Evolutionary conservation across 2,329 filamentous ascomycete genomes (phyloP).

Genomic region (Aspergillus texensis): DNA sequence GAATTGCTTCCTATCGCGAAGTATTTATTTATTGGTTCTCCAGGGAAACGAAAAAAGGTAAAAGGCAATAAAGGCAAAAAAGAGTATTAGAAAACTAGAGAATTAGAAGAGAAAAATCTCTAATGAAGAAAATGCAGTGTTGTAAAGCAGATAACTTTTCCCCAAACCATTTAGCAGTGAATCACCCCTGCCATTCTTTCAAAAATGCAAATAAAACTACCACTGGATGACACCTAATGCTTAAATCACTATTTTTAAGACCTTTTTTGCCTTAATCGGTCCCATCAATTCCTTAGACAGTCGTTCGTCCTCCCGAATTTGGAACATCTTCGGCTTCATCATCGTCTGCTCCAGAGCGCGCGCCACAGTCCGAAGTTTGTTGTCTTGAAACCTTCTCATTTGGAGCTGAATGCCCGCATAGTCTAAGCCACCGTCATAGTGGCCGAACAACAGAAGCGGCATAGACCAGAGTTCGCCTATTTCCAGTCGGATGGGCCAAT

Average conservation of each 20-base stretch:
- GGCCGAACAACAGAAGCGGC: slow-evolving; percentile 21
- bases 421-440: slow-evolving; percentile 13
- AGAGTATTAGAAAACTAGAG: neutral
- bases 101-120: neutral
- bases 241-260: slow-evolving; percentile 20
- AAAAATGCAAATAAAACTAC: neutral
- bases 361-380: slow-evolving; percentile 16
- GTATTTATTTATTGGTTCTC: neutral
- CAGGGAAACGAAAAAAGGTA: neutral
- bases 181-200: neutral
- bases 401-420: slow-evolving; percentile 18
- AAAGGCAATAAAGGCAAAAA: neutral
- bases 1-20: neutral
- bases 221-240: neutral
- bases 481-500: slow-evolving; percentile 24
- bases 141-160: neutral
- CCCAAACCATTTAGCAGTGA: neutral
- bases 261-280: slow-evolving; percentile 18
- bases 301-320: slow-evolving; percentile 21
- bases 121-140: neutral
- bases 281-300: slow-evolving; percentile 18
- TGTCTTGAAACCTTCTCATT: slow-evolving; percentile 16
- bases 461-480: slow-evolving; percentile 26
- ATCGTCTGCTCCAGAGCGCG: slow-evolving; percentile 22
- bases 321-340: slow-evolving; percentile 20